Evolutionary conservation across 805 yeast genomes (phyloP).

Genomic region (Metschnikowia corniflorae): DNA sequence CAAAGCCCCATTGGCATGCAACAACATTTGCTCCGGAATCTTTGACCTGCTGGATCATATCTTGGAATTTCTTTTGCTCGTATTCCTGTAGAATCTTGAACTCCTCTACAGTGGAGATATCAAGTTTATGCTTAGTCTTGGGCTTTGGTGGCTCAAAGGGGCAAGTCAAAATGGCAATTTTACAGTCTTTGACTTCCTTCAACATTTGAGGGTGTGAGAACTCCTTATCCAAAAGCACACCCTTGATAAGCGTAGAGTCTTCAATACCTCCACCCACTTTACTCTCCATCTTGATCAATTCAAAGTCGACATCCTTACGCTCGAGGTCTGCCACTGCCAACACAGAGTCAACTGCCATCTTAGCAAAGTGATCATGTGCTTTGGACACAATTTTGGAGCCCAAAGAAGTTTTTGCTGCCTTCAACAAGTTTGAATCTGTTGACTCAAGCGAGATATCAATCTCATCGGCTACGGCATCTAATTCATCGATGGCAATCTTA

Average conservation of each 20-base stretch:
- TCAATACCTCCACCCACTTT: conserved; percentile 92
- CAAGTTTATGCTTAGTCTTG: conserved; percentile 95
- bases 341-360: conserved; percentile 96
- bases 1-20: conserved; percentile 99
- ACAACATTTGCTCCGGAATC: conserved; percentile 92
- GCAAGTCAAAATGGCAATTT: conserved; percentile 92
- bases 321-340: conserved; percentile 86
- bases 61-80: conserved; percentile 85
- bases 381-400: conserved; percentile 96
- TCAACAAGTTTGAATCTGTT: conserved; percentile 58
- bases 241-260: conserved; percentile 80
- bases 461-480: conserved; percentile 73
- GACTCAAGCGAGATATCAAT: conserved; percentile 49
- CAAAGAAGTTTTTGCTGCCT: conserved; percentile 90
- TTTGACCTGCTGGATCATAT: conserved; percentile 86
- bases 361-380: conserved; percentile 87
- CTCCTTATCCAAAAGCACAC: conserved; percentile 93
- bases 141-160: conserved; percentile 99
- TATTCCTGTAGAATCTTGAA: conserved; percentile 85
- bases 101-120: conserved; percentile 90
- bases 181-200: conserved; percentile 68
- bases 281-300: conserved; percentile 90
- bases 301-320: conserved; percentile 95
- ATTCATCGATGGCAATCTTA: conserved; percentile 75
- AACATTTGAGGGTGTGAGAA: conserved; percentile 99